Evolutionary conservation across 1,284 basidiomycete genomes (phyloP).

Genomic region (Singerocomus inundabilis): DNA sequence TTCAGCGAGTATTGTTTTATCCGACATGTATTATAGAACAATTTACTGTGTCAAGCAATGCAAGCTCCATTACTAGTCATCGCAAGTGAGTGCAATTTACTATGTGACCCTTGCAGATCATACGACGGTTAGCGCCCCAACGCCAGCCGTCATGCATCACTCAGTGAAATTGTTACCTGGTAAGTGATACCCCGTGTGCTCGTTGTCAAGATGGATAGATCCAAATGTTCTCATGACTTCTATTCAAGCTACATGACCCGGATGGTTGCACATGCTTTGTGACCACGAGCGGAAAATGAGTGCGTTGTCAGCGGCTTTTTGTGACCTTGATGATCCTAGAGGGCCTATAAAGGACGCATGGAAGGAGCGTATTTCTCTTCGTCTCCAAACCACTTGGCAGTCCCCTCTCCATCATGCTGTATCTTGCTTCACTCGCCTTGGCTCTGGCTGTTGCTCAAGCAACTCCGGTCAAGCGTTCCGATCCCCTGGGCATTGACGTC

Average conservation of each 20-base stretch:
- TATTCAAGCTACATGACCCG: conserved; percentile 4
- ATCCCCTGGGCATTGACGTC: conserved; percentile 54
- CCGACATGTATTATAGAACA: too few species aligned
- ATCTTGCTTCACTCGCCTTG: conserved; percentile 16
- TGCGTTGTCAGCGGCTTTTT: neutral
- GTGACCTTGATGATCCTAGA: neutral
- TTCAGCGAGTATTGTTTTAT: too few species aligned
- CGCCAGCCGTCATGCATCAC: neutral
- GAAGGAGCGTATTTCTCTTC: neutral
- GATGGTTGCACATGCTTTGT: conserved; percentile 16
- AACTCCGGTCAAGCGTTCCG: conserved; percentile 33
- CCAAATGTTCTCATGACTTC: conserved; percentile 12
- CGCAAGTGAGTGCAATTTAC: neutral
- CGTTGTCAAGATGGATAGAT: neutral
- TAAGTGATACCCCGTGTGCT: neutral
- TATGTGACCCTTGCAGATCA: too few species aligned
- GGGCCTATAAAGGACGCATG: conserved; percentile 14
- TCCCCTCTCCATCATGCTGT: conserved; percentile 20
- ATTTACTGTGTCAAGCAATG: too few species aligned
- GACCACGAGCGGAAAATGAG: conserved; percentile 2
- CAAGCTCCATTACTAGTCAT: too few species aligned
- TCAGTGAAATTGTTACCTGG: neutral
- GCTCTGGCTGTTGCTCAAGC: conserved; percentile 16
- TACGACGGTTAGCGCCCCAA: neutral
- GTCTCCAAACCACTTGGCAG: neutral